A percentile compares a stretch with the other conserved stretches of the same genome.
Evolutionary conservation across 202 grass and related monocot genomes (phyloP).

Genomic region (Dendrocalamus latiflorus): DNA sequence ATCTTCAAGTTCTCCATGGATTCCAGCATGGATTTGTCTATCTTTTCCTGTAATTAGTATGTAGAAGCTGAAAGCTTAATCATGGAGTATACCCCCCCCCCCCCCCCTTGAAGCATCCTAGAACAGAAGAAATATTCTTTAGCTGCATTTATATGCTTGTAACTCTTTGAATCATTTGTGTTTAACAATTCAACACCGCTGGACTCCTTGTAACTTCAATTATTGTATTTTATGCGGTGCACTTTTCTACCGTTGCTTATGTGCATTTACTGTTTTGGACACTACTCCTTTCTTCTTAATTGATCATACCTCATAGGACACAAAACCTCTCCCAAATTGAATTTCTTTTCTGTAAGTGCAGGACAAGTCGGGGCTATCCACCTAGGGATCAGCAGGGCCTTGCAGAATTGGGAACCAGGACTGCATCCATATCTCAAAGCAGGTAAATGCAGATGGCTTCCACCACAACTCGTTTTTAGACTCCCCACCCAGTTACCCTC

Average conservation of each 20-base stretch:
- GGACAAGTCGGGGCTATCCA: too few species aligned
- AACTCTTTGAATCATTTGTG: background rate
- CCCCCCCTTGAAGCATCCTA: too few species aligned
- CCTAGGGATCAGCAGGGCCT: too few species aligned
- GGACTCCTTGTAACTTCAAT: background rate
- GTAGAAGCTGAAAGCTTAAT: background rate
- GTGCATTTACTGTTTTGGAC: background rate
- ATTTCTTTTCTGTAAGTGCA: constrained; percentile 26
- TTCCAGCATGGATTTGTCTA: background rate
- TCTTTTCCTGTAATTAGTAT: background rate
- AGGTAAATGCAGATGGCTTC: too few species aligned
- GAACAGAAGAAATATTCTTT: background rate
- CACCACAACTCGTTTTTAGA: too few species aligned
- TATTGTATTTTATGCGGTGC: background rate
- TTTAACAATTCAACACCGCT: background rate
- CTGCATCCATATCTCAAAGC: too few species aligned
- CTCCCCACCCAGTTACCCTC: too few species aligned
- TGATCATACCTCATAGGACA: background rate
- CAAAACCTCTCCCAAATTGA: background rate
- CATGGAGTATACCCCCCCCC: background rate
- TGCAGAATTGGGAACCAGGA: too few species aligned
- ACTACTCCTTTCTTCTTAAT: background rate
- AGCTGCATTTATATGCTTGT: background rate
- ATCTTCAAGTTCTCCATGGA: background rate
- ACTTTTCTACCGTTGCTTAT: background rate